A percentile compares a stretch with the other conserved stretches of the same genome.
These are phyloP conservation scores for Nicotiana noctiflora DNA, from an alignment of 257 asterid species.

Conservation along the genomic window DNA sequence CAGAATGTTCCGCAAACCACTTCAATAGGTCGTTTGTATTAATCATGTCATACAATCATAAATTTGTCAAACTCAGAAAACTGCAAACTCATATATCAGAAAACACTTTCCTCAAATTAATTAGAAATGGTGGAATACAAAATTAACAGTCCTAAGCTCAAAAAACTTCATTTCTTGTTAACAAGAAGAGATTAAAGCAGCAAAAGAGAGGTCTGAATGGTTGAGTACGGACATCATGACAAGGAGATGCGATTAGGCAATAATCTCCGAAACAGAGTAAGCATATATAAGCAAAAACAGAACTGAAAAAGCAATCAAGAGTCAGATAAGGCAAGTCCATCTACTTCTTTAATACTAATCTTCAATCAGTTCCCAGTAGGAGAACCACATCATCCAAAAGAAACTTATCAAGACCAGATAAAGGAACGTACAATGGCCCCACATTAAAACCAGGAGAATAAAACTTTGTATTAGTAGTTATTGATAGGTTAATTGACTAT, in stretches of 20 bases:
- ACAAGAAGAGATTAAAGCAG: not conserved
- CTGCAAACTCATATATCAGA: not conserved
- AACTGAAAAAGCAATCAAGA: not conserved
- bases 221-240: not conserved
- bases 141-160: not conserved
- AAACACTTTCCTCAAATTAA: not conserved
- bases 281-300: not conserved
- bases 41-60: not conserved
- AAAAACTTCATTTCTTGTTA: not conserved
- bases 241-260: not conserved
- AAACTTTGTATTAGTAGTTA: not conserved
- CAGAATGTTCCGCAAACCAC: not conserved
- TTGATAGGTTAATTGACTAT: not conserved
- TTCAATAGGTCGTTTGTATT: not conserved
- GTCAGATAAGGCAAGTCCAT: not conserved
- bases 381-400: not conserved
- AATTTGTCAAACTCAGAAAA: not conserved
- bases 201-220: not conserved
- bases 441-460: not conserved
- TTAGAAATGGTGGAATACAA: not conserved
- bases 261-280: not conserved
- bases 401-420: not conserved
- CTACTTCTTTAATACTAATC: not conserved
- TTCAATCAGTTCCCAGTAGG: constrained; percentile 6
- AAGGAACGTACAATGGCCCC: not conserved